Evolutionary conservation across 257 asterid species (phyloP), one percentile per base, ranked within the genome.

Genomic region (Plantago major): DNA sequence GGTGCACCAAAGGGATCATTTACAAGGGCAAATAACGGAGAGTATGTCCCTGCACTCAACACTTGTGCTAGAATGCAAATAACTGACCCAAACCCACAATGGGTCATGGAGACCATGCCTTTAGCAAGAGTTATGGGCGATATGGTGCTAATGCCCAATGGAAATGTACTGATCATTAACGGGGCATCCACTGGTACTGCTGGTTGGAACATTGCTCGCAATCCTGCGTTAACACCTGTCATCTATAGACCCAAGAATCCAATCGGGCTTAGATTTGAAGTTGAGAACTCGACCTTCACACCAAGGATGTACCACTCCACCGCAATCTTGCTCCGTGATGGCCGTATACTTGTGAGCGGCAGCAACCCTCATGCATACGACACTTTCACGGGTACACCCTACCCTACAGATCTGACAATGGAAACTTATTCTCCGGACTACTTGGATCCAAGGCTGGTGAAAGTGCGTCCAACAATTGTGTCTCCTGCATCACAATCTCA

Each of bases 221-320:
- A n/a, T 10, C 54, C 54, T 17, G 54, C 54, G n/a, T 7, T 48
- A 4, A 15, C 16, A 10, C 54, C 54, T 3, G n/a, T 48, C 18
- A 17, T 48, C 18, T 48, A 48, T 4, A n/a, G 7, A 10, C 54
- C 54, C 26, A 9, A 48, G 54, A 48, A 48, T n/a, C 16, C 22
- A 19, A 48, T 1, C 6, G 26, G 54, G 9, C 54, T 19, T 3
- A 15, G 54, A 16, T 48, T 48, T 18, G 54, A 5, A 11, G 11
- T 48, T n/a, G 9, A n/a, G 54, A 48, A 48, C n/a, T 19, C 54
- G 2, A 48, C 26, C 18, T 6, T 18, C 28, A 48, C 18, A 6
- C 54, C 26, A 48, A 48, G 54, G n/a, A 48, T 48, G 54, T 48
- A 48, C 54, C 54, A 48, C 54, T 48, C 54, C 10, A 9, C 54